phyloP scores from a whole-genome alignment of 139 green algal species.

The Auxenochlorella pyrenoidosa region DNA sequence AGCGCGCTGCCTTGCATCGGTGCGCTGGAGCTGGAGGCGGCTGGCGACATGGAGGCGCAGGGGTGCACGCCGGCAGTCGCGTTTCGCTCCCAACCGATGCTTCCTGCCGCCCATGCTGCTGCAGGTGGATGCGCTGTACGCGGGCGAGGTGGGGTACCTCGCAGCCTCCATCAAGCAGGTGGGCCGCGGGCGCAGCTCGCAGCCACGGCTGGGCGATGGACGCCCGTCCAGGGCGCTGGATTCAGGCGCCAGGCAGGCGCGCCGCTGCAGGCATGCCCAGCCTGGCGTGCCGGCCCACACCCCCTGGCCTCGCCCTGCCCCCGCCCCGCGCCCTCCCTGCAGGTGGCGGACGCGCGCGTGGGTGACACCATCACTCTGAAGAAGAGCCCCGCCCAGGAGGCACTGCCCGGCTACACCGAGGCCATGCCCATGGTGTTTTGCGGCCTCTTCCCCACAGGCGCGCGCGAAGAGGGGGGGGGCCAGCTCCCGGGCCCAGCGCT shows the following conservation, averaged over 20 bases:
- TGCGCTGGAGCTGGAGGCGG: too few species aligned
- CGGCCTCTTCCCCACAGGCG: slow-evolving; percentile 94
- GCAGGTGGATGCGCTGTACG: slow-evolving; percentile 87
- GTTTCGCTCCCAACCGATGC: too few species aligned
- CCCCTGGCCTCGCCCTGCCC: too few species aligned
- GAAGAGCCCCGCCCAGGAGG: slow-evolving; percentile 52
- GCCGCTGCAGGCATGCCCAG: too few species aligned
- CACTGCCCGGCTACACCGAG: slow-evolving; percentile 83
- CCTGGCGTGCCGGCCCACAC: too few species aligned
- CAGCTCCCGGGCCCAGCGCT: background rate
- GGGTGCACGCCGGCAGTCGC: too few species aligned
- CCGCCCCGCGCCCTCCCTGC: background rate
- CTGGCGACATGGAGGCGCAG: too few species aligned
- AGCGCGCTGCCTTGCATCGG: background rate
- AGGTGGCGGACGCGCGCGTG: slow-evolving; percentile 91
- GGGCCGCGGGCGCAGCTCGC: too few species aligned
- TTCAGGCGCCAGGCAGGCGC: too few species aligned
- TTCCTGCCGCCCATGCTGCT: background rate
- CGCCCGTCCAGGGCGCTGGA: too few species aligned
- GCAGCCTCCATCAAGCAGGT: slow-evolving; percentile 88
- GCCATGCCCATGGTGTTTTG: slow-evolving; percentile 98
- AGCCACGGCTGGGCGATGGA: too few species aligned
- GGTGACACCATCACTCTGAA: slow-evolving; percentile 95
- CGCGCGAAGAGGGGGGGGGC: too few species aligned
- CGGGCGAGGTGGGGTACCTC: slow-evolving; percentile 95